phyloP scores from a whole-genome alignment of 768 basidiomycete species.

The Myochromella boudieri region DNA sequence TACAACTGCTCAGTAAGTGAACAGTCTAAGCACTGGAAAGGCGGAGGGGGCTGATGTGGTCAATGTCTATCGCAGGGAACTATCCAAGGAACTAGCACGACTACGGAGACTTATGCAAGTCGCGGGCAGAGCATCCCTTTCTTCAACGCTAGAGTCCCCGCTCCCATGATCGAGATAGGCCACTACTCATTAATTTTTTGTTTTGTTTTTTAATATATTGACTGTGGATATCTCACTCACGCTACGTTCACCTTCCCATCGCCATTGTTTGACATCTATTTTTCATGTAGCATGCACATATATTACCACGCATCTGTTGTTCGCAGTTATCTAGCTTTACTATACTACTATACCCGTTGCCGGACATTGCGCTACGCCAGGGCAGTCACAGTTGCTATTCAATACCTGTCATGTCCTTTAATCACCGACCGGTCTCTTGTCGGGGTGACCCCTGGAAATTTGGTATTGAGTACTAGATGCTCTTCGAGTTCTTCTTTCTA shows the following conservation, averaged over 20 bases:
- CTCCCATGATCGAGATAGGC: constrained; percentile 8
- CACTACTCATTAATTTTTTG: neutral
- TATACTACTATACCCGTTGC: constrained; percentile 16
- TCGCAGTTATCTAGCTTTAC: neutral
- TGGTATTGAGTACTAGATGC: too few species aligned
- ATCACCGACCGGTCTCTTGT: too few species aligned
- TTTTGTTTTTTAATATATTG: neutral
- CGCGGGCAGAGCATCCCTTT: constrained; percentile 32
- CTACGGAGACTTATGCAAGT: constrained; percentile 73
- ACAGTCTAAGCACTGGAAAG: constrained; percentile 5
- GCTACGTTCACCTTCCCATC: neutral
- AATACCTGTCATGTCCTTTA: too few species aligned
- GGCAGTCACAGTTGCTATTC: too few species aligned
- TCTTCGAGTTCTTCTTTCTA: too few species aligned
- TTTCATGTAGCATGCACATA: constrained; percentile 19
- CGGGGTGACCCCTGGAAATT: too few species aligned
- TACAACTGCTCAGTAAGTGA: constrained; percentile 61
- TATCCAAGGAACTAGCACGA: constrained; percentile 65
- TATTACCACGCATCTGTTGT: constrained; percentile 11
- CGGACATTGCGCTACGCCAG: too few species aligned
- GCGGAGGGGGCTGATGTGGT: constrained; percentile 8
- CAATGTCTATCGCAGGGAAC: constrained; percentile 37
- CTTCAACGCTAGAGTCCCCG: constrained; percentile 11
- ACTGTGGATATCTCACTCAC: neutral
- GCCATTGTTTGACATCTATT: constrained; percentile 15